Conservation (phyloP, 2,329 filamentous ascomycete genomes). For the Calonectria ilicicola region DNA sequence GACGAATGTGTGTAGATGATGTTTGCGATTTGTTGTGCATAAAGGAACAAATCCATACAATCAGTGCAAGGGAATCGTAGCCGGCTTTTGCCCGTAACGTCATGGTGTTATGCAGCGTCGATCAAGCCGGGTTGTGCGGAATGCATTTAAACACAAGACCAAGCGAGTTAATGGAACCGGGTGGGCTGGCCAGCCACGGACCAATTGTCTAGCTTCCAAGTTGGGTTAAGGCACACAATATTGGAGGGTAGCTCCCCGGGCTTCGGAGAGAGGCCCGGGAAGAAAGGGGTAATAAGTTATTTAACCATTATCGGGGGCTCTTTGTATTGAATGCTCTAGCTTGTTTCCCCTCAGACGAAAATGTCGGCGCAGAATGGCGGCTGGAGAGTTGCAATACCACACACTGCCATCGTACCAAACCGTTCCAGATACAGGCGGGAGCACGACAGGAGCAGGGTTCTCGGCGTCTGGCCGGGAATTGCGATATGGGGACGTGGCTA, state of each 20-base stretch:
- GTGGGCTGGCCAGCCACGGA: constrained; percentile 13
- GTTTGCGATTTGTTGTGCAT: neutral
- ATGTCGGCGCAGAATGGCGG: constrained; percentile 5
- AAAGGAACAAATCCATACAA: neutral
- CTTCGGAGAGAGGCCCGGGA: neutral
- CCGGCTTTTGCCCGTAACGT: neutral
- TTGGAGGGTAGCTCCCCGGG: neutral
- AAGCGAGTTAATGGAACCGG: neutral
- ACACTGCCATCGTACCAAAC: neutral
- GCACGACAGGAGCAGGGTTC: neutral
- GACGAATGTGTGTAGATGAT: neutral
- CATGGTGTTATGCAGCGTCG: neutral
- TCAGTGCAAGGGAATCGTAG: neutral
- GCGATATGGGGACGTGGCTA: constrained; percentile 6
- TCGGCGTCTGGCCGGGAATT: constrained; percentile 14
- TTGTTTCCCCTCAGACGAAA: neutral
- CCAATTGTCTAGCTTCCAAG: neutral
- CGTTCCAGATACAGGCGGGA: neutral
- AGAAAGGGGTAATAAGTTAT: constrained; percentile 4
- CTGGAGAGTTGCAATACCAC: neutral
- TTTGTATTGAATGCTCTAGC: neutral
- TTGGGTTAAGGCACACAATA: neutral
- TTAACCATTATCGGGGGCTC: neutral
- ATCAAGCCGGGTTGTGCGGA: neutral
- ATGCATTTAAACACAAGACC: neutral